phyloP scores from a whole-genome alignment of 495 filamentous ascomycete species.

The Aspergillus mulundensis region DNA sequence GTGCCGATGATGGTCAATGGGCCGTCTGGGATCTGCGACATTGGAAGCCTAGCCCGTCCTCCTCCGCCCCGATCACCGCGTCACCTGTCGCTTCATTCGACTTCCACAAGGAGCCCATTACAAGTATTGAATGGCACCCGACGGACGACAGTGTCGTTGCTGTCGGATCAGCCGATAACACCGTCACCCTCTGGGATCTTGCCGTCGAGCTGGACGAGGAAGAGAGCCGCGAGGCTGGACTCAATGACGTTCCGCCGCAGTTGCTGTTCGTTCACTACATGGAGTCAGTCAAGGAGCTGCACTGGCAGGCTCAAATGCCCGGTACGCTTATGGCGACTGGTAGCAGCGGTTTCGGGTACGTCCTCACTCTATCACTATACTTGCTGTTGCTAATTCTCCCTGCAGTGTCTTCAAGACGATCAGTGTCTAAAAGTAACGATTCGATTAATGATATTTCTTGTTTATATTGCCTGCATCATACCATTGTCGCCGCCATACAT shows the following conservation, averaged over 20 bases:
- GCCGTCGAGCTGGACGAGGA: slow-evolving; percentile 96
- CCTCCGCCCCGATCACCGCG: slow-evolving; percentile 42
- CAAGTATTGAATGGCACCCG: slow-evolving; percentile 95
- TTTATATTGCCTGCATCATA: slow-evolving; percentile 2
- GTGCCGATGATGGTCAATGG: slow-evolving; percentile 92
- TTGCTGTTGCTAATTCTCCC: slow-evolving; percentile 19
- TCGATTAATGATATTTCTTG: slow-evolving; percentile 9
- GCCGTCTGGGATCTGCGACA: slow-evolving; percentile 93
- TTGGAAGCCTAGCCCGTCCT: slow-evolving; percentile 65
- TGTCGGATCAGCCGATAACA: slow-evolving; percentile 89
- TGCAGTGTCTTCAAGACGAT: slow-evolving; percentile 54
- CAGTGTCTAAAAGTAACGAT: slow-evolving; percentile 40
- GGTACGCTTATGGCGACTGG: slow-evolving; percentile 90
- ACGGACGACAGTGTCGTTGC: slow-evolving; percentile 92
- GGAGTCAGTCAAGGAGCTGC: slow-evolving; percentile 86
- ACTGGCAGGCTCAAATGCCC: slow-evolving; percentile 97
- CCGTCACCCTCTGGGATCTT: slow-evolving; percentile 93
- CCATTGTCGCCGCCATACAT: neutral
- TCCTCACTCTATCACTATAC: slow-evolving; percentile 4
- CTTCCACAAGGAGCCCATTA: slow-evolving; percentile 95
- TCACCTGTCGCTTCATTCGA: slow-evolving; percentile 81
- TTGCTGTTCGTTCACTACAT: slow-evolving; percentile 95
- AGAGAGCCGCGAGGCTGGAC: slow-evolving; percentile 83
- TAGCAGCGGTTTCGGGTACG: slow-evolving; percentile 72
- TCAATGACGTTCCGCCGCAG: slow-evolving; percentile 88